Base-by-base conservation (phyloP, 352 stramenopile genomes). In the Pythium folliculosum region DNA sequence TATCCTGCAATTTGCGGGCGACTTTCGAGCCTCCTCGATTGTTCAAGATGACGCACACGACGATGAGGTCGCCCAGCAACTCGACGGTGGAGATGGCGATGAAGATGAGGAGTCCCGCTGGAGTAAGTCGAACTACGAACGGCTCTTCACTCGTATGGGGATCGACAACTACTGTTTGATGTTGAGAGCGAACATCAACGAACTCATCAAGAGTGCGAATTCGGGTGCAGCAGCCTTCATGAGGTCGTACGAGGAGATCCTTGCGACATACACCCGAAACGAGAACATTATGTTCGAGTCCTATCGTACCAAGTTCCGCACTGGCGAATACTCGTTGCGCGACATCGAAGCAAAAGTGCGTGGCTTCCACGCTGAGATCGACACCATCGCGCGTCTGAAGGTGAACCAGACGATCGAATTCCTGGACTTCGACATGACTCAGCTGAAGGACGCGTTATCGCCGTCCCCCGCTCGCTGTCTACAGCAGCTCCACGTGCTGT, bases 381-480 rank as follows among this genome's bases (percentile, higher is more conserved):
- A 65, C 38, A 49, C 48, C n/a, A 35, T 78, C 3, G 2, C 52
- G 2, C n/a, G 21, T 32, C 21, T 67, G 10, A 64, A 55, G 22
- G 21, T 52, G 3, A 35, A 17, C 1, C 66, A 74, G 58, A 54
- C 50, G 32, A 51, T 89, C 10, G 71, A 82, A 32, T 86, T 88
- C 35, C 60, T 90, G 6, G 59, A 73, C 8, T 71, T 90, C n/a
- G 61, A 80, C 10, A 73, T 89, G 63, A 51, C 47, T 0, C 50
- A 76, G 19, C 65, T 91, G 0, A 76, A 81, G 37, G 32, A 70
- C 25, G 55, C 76, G 4, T 58, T 91, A 0, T 30, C 83, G 0
- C 83, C 83, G 17, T 85, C 80, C 0, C 80, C 83, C 0, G 63
- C 52, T 10, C 59, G 72, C 13, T 91, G 81, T 45, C 49, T 89